A percentile compares a stretch with the other conserved stretches of the same genome.
These are phyloP conservation scores for Solanum chacoense DNA, from an alignment of 305 asterid species.

Conservation along the genomic window DNA sequence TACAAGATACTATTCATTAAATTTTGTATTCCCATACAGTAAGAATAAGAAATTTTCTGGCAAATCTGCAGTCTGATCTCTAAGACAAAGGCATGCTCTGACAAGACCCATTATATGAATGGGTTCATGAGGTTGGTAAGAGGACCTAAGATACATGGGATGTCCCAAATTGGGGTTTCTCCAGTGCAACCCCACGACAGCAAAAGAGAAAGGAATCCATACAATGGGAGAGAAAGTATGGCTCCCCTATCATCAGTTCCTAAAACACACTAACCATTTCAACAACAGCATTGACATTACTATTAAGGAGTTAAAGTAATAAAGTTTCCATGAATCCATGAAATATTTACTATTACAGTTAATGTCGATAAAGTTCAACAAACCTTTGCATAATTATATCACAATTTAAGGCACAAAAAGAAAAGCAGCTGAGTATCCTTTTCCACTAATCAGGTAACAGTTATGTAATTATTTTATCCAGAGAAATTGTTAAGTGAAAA, in stretches of 20 bases:
- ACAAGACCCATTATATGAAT: not conserved
- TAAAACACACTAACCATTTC: not conserved
- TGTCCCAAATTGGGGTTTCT: not conserved
- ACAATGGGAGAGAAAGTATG: not conserved
- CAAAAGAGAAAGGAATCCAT: not conserved
- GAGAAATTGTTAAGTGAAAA: not conserved
- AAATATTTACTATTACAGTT: not conserved
- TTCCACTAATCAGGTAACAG: not conserved
- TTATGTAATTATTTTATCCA: not conserved
- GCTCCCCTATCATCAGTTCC: not conserved
- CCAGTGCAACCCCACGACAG: not conserved
- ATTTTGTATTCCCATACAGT: not conserved
- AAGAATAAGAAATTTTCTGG: not conserved
- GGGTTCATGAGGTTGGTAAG: not conserved
- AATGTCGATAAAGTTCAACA: not conserved
- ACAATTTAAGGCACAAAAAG: not conserved
- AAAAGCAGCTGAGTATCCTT: not conserved
- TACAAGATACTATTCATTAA: not conserved
- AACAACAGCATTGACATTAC: not conserved
- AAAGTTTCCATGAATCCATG: not conserved
- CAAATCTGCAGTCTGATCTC: not conserved
- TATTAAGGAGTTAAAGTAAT: not conserved
- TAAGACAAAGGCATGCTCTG: not conserved
- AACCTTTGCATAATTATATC: not conserved
- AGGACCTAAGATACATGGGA: not conserved